Base-by-base conservation (phyloP, 177 flowering plant genomes). In the Vitis hybrid region DNA sequence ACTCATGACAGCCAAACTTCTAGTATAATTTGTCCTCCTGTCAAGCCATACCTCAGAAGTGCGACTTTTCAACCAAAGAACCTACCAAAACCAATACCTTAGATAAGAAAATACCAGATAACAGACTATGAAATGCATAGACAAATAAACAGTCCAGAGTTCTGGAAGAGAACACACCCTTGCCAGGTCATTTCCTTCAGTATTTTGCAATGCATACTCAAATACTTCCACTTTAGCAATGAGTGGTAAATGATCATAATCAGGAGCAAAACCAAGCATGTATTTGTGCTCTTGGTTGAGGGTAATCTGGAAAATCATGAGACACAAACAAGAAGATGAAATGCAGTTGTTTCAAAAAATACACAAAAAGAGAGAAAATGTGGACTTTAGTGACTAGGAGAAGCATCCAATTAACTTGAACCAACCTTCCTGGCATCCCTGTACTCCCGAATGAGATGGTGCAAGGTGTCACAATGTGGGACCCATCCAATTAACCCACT, bases 1-100 rank as follows among this genome's bases (percentile, higher is more conserved):
- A 79, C 99, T 96, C 99, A 96, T 96, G 55, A 96, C 99, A 66
- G 99, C 99, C 76, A 96, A 87, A 78, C 99, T 96, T 84, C 99
- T 84, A 3, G 99, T 94, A 73, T 92, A 96, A 76, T 96, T 94
- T 22, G 99, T 96, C 78, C 99, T 86, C 68, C 98, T 89, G 79
- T 90, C 95, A 18, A 96, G 82, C 99, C 99, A 96, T 58, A 94
- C 83, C 82, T 96, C 99, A 65, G 99, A 96, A 55, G 99, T 90
- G 54, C 97, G 94, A 77, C 99, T 94, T 79, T 96, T 96, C 67
- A 94, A 82, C 99, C 99, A 96, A 9, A 96, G 94, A 15, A 96
- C 95, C 98, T 95, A 68, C 11, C 60, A 73, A 68, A 33, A 71
- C 20, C 22, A 28, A 67, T 49, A 13, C 59, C 3, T 13, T 49